A percentile compares a stretch with the other conserved stretches of the same genome.
These are phyloP conservation scores for Cymbomonas tetramitiformis DNA, from an alignment of 139 green algal species.

Conservation along the genomic window DNA sequence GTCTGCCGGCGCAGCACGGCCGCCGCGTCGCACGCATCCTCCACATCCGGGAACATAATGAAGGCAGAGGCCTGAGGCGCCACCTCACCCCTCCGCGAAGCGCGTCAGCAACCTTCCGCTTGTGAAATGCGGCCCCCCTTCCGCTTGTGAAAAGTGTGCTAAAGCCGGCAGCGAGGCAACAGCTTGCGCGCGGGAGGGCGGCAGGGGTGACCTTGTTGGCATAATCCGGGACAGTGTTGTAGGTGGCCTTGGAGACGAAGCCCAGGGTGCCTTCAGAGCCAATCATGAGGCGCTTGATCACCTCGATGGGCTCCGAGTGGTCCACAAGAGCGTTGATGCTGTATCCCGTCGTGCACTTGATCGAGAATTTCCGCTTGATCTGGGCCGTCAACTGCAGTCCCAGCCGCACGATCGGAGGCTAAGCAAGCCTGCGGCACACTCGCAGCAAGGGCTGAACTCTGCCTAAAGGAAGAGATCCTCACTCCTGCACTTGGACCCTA, in stretches of 20 bases:
- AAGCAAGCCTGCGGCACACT: too few relatives aligned
- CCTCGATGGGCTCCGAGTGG: slow-evolving; percentile 76
- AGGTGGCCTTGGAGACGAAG: slow-evolving; percentile 74
- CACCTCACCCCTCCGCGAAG: too few relatives aligned
- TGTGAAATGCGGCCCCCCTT: too few relatives aligned
- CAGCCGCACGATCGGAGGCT: too few relatives aligned
- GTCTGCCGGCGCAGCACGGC: slow-evolving; percentile 70
- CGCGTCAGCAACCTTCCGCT: too few relatives aligned
- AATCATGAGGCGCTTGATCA: slow-evolving; percentile 89
- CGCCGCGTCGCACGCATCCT: slow-evolving; percentile 56
- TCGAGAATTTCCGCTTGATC: slow-evolving; percentile 89
- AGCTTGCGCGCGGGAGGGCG: too few relatives aligned
- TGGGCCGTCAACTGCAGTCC: slow-evolving; percentile 72
- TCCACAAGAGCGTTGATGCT: slow-evolving; percentile 84
- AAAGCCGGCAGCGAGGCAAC: not conserved
- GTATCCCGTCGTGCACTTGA: slow-evolving; percentile 97
- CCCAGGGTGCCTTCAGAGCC: slow-evolving; percentile 82
- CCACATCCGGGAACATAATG: slow-evolving; percentile 79
- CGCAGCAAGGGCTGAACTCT: too few relatives aligned
- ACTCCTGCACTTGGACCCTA: too few relatives aligned
- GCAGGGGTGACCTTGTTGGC: slow-evolving; percentile 66
- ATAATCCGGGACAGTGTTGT: slow-evolving; percentile 84
- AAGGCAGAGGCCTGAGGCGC: too few relatives aligned
- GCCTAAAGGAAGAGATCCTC: too few relatives aligned
- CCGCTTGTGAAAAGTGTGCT: too few relatives aligned